These are phyloP conservation scores for Cadophora sp. DNA, from an alignment of 2,329 filamentous ascomycete genomes.

Conservation along the genomic window DNA sequence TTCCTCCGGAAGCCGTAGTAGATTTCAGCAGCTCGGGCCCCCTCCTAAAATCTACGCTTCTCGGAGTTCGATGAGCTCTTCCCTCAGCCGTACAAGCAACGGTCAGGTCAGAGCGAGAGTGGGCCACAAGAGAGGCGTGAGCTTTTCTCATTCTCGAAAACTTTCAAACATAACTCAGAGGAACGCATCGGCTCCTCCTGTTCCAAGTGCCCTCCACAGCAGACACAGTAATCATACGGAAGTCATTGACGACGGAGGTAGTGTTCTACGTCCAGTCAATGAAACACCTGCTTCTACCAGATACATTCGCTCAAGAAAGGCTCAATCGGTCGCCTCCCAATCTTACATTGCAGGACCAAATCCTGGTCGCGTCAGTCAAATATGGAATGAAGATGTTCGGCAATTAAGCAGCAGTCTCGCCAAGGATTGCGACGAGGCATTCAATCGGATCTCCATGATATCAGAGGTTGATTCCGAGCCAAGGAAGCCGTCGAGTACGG, in stretches of 20 bases:
- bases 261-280: conserved; percentile 27
- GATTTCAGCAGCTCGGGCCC: conserved; percentile 17
- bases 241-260: conserved; percentile 35
- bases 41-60: conserved; percentile 47
- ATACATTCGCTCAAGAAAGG: conserved; percentile 43
- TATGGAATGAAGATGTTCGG: conserved; percentile 77
- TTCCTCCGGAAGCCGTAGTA: not conserved
- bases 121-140: conserved; percentile 66
- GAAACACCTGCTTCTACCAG: conserved; percentile 31
- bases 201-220: conserved; percentile 11
- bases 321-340: conserved; percentile 22
- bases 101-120: conserved; percentile 50
- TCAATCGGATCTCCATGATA: conserved; percentile 69
- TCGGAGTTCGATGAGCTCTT: conserved; percentile 54
- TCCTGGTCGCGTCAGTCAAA: conserved; percentile 29
- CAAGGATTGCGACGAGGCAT: conserved; percentile 90
- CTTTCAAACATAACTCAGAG: conserved; percentile 28
- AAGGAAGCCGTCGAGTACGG: not conserved
- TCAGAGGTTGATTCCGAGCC: conserved; percentile 11
- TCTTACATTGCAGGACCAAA: conserved; percentile 26
- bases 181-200: conserved; percentile 12
- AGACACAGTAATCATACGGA: conserved; percentile 35
- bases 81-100: conserved; percentile 46
- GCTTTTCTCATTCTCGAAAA: conserved; percentile 61
- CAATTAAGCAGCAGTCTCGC: conserved; percentile 86